These are phyloP conservation scores for Niebla homalea DNA, from an alignment of 495 filamentous ascomycete species.

Conservation along the genomic window DNA sequence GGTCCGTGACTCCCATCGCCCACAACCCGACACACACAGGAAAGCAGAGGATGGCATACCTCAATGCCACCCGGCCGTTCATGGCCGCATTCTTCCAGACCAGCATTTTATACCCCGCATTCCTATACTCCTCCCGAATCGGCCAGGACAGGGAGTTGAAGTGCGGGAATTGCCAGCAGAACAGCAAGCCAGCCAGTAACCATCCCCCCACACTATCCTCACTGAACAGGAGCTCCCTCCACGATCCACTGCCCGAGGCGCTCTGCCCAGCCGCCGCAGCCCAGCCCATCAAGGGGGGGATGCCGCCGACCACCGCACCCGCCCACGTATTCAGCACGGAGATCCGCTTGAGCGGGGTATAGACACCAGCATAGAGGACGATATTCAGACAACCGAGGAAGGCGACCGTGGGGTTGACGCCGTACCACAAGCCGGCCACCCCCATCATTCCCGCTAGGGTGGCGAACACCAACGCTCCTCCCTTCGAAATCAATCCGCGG, in stretches of 20 bases:
- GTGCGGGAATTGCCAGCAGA: conserved; percentile 96
- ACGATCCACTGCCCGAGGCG: conserved; percentile 57
- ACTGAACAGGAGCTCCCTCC: conserved; percentile 67
- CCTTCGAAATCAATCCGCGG: conserved; percentile 60
- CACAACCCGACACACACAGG: conserved; percentile 77
- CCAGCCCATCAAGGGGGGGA: conserved; percentile 97
- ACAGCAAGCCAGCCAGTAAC: conserved; percentile 71
- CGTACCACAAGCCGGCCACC: conserved; percentile 59
- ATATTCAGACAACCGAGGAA: conserved; percentile 80
- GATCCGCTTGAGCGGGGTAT: conserved; percentile 83
- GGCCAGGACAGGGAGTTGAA: conserved; percentile 85
- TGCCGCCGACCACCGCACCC: conserved; percentile 81
- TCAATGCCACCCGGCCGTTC: conserved; percentile 72
- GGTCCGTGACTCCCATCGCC: conserved; percentile 72
- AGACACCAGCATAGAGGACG: conserved; percentile 73
- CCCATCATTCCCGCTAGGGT: conserved; percentile 52
- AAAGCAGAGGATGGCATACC: conserved; percentile 79
- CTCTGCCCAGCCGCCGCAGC: conserved; percentile 80
- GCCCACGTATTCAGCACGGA: conserved; percentile 90
- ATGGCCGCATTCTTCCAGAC: conserved; percentile 72
- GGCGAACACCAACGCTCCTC: conserved; percentile 70
- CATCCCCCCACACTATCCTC: conserved; percentile 68
- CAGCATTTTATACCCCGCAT: conserved; percentile 83
- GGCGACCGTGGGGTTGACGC: conserved; percentile 87
- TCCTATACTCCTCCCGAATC: conserved; percentile 79